phyloP scores from a whole-genome alignment of 1,284 basidiomycete genomes.

The Gomphus sp. region DNA sequence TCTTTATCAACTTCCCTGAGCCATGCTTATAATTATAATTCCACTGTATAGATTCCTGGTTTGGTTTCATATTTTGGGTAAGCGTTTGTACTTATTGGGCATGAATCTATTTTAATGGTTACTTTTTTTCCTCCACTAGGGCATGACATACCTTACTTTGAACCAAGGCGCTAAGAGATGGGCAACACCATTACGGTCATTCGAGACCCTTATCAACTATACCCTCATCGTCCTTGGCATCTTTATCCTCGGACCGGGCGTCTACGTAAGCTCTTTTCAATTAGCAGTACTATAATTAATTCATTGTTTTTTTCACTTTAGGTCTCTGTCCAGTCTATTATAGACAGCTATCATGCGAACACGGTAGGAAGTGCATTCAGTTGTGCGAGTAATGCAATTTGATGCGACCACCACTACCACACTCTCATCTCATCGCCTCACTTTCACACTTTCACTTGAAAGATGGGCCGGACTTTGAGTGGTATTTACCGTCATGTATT shows the following conservation, averaged over 20 bases:
- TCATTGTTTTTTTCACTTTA: slow-evolving; percentile 13
- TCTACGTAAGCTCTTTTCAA: slow-evolving; percentile 27
- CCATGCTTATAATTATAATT: too few species aligned
- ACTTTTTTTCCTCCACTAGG: slow-evolving; percentile 34
- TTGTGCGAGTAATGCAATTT: slow-evolving; percentile 15
- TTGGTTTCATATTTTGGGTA: slow-evolving; percentile 17
- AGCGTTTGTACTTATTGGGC: background rate
- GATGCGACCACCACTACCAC: background rate
- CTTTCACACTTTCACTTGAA: background rate
- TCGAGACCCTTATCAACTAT: slow-evolving; percentile 33
- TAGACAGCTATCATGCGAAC: slow-evolving; percentile 21
- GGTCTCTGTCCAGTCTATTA: slow-evolving; percentile 26
- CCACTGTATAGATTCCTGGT: slow-evolving; percentile 26
- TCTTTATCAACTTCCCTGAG: too few species aligned
- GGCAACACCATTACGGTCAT: slow-evolving; percentile 23
- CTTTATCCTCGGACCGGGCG: slow-evolving; percentile 32
- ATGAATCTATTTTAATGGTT: background rate
- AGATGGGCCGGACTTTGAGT: background rate
- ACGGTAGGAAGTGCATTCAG: slow-evolving; percentile 18
- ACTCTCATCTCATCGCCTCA: background rate
- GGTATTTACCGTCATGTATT: background rate
- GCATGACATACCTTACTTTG: slow-evolving; percentile 34
- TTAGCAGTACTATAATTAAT: too few species aligned
- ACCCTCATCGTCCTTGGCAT: slow-evolving; percentile 29
- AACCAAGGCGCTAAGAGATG: slow-evolving; percentile 29